Base-by-base conservation (phyloP, 1,284 basidiomycete genomes). In the Trametes polyzona region DNA sequence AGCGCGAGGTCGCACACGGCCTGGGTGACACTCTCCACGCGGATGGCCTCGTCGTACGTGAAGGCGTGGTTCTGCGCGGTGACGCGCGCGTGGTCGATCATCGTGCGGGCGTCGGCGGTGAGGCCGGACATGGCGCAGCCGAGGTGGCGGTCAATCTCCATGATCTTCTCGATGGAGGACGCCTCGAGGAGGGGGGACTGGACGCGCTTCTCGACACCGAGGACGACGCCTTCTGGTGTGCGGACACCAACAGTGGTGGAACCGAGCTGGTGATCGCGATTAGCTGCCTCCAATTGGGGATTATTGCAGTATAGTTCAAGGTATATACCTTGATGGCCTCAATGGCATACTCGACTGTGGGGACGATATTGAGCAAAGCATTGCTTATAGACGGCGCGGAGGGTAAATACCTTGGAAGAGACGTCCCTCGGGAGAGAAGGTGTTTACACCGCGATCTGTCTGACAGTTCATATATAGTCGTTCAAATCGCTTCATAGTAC, bases 11-110 rank as follows among this genome's bases (percentile, higher is more conserved):
- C 97, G 75, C 96, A 98, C 37, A 99, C 95, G 0, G 96, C 95
- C 79, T 99, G 97, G 2, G 97, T 98, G 55, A 88, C 94, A 71
- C 93, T 95, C 80, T 98, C 96, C 55, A 99, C 95, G 71, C 94
- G 95, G 78, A 99, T 99, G 67, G 76, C 81, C 77, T 99, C 97
- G 78, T 99, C 93, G 73, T 97, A 99, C 6, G 93, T 97, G 79
- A 99, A 99, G 1, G 88, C 77, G 75, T 99, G 97, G 78, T 96
- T 98, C 77, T 98, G 93, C 23, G 89, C 76, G 5, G 96, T 98
- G 55, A 98, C 95, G 58, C 96, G 87, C n/a, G 96, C 97, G 73
- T 99, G 97, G 82, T 99, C 97, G 74, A 99, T 94, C 93, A 99
- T 99, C 42, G 97, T 99, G 65, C 97, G 86, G 48, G 97, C 97